Evolutionary conservation across 352 stramenopile genomes (phyloP), one percentile per base, ranked within the genome.

Genomic region (Pythium vanterpoolii): DNA sequence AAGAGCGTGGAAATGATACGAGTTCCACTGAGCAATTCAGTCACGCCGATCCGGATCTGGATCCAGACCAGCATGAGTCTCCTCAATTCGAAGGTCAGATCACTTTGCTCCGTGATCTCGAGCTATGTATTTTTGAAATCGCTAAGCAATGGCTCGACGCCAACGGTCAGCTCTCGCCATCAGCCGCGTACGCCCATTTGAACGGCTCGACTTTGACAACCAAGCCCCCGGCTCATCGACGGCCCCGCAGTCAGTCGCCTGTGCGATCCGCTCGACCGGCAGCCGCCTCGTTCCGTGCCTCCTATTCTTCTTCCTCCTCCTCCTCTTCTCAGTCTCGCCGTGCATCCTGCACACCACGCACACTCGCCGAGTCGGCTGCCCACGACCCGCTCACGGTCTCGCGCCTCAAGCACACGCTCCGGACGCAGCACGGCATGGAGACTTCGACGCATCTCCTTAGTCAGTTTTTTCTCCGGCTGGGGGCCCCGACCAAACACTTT

Each of bases 391-490:
- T 87, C 31, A 80, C 75, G 1, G 66, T 71, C 0, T 33, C 59
- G 0, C 62, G 27, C 30, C 69, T 87, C 18, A 73, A 87, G 36
- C 55, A 72, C 11, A 52, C 69, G 0, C 60, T 87, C 9, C 61
- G 72, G 9, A 50, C 38, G 26, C 21, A 56, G 3, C 64, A 80
- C 53, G 51, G 52, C 10, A 23, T 87, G 3, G 48, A 77, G 6
- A 73, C 69, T 0, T 85, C 73, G 2, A 77, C 52, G 1, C 66
- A 83, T 13, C 64, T 85, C 1, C 49, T 85, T 47, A 61, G 68
- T 7, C 77, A 85, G 44, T 87, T 85, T 51, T 87, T 85, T 49
- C 38, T 74, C 18, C 67, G 81, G 23, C 72, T 85, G 14, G 77
- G 77, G 0, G 68, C 73, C 0, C 11, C 49, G 0, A 81, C 72